Percentiles rank a stretch among this genome's conserved stretches.
These are phyloP conservation scores for Pichia deserticola DNA, from an alignment of 805 yeast species.

Conservation along the genomic window DNA sequence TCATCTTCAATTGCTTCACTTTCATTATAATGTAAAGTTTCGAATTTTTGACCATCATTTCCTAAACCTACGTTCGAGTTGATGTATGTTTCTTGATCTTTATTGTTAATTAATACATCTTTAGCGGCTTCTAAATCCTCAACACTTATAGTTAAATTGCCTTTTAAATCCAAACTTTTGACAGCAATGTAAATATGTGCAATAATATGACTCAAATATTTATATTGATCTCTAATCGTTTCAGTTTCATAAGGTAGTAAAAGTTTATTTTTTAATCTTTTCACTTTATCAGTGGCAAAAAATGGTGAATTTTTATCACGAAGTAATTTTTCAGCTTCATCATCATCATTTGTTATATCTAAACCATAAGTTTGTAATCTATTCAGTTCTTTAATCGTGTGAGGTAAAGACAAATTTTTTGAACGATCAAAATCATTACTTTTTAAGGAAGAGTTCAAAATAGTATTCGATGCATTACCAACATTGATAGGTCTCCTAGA, in stretches of 20 bases:
- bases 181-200: slow-evolving; percentile 74
- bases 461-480: not conserved
- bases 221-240: slow-evolving; percentile 56
- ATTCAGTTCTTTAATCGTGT: slow-evolving; percentile 14
- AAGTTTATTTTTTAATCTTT: slow-evolving; percentile 19
- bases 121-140: slow-evolving; percentile 50
- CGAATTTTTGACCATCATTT: slow-evolving; percentile 26
- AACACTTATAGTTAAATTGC: slow-evolving; percentile 58
- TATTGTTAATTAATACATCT: slow-evolving; percentile 18
- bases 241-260: slow-evolving; percentile 70
- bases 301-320: slow-evolving; percentile 17
- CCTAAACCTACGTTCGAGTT: slow-evolving; percentile 37
- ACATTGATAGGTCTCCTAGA: slow-evolving; percentile 5
- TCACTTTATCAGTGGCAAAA: slow-evolving; percentile 18
- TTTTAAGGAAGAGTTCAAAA: slow-evolving; percentile 2
- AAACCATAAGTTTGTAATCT: slow-evolving; percentile 33
- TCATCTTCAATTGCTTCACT: slow-evolving; percentile 32
- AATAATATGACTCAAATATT: slow-evolving; percentile 71
- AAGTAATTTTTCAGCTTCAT: slow-evolving; percentile 21
- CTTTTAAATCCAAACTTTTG: slow-evolving; percentile 65
- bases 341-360: slow-evolving; percentile 51
- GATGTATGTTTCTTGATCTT: slow-evolving; percentile 42
- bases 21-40: slow-evolving; percentile 19
- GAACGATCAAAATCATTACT: not conserved
- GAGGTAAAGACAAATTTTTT: slow-evolving; percentile 1